Evolutionary conservation across 139 green algal species (phyloP).

Genomic region (Chlorella sorokiniana): DNA sequence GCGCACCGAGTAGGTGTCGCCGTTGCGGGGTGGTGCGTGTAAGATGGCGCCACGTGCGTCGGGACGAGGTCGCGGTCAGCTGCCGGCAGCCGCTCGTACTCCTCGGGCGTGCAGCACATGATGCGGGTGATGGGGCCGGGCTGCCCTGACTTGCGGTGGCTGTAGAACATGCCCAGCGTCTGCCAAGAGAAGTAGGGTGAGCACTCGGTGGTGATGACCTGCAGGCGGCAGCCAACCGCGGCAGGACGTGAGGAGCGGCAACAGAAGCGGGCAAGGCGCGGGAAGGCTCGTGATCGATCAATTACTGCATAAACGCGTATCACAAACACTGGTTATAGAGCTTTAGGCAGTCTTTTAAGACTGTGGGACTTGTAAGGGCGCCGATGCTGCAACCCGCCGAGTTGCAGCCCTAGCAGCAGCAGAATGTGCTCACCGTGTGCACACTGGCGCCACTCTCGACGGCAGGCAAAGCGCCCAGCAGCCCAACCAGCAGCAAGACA

Average conservation of each 20-base stretch:
- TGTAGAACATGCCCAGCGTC: constrained; percentile 60
- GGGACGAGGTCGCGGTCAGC: constrained; percentile 42
- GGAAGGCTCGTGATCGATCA: too few relatives aligned
- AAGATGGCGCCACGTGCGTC: constrained; percentile 75
- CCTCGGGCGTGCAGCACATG: constrained; percentile 74
- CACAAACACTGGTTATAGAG: too few relatives aligned
- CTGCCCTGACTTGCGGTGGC: constrained; percentile 63
- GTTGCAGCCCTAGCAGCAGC: neutral
- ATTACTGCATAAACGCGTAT: too few relatives aligned
- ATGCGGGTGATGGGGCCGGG: constrained; percentile 74
- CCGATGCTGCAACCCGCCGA: neutral
- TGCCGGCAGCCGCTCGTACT: constrained; percentile 39
- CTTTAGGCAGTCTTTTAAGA: neutral
- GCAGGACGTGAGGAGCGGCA: neutral
- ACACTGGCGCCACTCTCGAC: neutral
- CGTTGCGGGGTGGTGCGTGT: constrained; percentile 51
- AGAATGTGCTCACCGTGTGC: constrained; percentile 1
- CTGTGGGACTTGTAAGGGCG: neutral
- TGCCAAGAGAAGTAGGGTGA: constrained; percentile 76
- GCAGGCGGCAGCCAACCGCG: neutral
- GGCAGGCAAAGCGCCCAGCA: neutral
- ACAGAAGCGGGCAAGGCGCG: neutral
- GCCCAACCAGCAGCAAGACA: neutral
- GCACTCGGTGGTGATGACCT: constrained; percentile 33
- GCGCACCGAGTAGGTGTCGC: constrained; percentile 32